These are phyloP conservation scores for Aegilops longissima DNA, from an alignment of 176 grass and related monocot genomes.

Conservation along the genomic window DNA sequence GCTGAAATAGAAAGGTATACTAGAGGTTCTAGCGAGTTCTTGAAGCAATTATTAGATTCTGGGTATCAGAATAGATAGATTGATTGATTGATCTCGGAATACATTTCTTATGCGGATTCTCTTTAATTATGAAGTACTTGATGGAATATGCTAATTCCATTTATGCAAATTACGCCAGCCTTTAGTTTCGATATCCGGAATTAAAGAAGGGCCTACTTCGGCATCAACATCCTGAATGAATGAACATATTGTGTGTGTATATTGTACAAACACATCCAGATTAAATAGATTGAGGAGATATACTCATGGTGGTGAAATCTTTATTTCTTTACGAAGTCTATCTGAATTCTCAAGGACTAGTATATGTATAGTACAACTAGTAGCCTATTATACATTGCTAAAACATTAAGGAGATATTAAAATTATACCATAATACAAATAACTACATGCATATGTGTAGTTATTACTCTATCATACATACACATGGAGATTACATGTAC, in stretches of 20 bases:
- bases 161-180: no score
- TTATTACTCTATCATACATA: constrained; percentile 17
- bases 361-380: neutral
- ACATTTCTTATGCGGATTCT: neutral
- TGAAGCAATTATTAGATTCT: constrained; percentile 12
- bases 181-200: neutral
- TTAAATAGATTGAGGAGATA: neutral
- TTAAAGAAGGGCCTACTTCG: neutral
- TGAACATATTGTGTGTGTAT: neutral
- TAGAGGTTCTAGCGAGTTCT: neutral
- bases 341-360: neutral
- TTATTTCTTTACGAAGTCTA: neutral
- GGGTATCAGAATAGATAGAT: neutral
- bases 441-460: neutral
- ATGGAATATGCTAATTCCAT: constrained; percentile 3
- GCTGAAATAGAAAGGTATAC: neutral
- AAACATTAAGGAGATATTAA: neutral
- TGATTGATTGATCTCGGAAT: neutral
- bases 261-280: neutral
- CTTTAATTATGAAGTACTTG: neutral
- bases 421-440: neutral
- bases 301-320: neutral
- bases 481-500: neutral
- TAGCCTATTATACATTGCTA: neutral
- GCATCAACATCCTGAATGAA: neutral